Evolutionary conservation across 805 yeast genomes (phyloP), one percentile per base, ranked within the genome.

Genomic region (Jamesozyma hellenica): DNA sequence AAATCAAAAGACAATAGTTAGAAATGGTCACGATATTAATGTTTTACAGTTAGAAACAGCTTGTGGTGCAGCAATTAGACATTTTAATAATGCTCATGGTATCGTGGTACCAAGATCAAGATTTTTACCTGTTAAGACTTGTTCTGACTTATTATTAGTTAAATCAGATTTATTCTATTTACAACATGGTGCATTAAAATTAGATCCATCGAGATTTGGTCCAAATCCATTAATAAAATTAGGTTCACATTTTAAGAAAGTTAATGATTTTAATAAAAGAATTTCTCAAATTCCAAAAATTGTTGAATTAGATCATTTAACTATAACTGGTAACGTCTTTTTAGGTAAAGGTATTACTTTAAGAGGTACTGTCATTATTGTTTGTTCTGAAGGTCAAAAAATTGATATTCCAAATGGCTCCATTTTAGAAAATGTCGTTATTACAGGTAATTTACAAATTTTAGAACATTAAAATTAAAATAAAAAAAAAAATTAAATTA

Each of bases 401-500:
- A 92, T 92, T 55, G 96, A 92, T 60, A 86, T 92, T 71, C 98
- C 98, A 53, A 88, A 92, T 58, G 98, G 98, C 31, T 77, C 95
- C 12, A 72, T 88, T 40, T 73, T 92, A 56, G 98, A 92, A 65
- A 92, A 92, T 59, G 97, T 90, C 38, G 98, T 90, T 47, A 85
- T 90, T 54, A 90, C 98, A 39, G 98, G 98, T 63, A 87, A 85
- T 68, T 74, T 90, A 66, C 86, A 94, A 56, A 88, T 92, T 54
- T 74, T 50, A 30, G 53, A 50, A 42, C 53, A 50, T 46, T 50
- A 34, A 41, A 27, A 28, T 4, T 28, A 21, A 21, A 33, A 12
- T 21, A 33, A 33, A 8, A 33, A 33, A 33, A 18, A 13, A 13
- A 33, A 33, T 21, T 6, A 21, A 21, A 21, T 6, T 21, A 21